These are phyloP conservation scores for Aspergillus calidoustus DNA, from an alignment of 2,329 filamentous ascomycete genomes.

Conservation along the genomic window DNA sequence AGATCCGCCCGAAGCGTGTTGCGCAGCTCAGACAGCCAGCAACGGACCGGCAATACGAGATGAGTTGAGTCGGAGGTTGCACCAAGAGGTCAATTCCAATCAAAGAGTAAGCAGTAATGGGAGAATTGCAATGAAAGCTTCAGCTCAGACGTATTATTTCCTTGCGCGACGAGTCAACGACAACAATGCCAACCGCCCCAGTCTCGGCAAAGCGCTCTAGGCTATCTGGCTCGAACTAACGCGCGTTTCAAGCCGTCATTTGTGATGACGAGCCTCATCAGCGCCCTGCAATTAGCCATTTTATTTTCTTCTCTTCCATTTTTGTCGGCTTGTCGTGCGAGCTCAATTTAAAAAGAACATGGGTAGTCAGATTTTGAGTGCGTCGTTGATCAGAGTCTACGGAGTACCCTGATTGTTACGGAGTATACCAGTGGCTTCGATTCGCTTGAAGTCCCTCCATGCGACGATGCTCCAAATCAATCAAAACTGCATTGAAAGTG, in stretches of 20 bases:
- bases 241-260: constrained; percentile 18
- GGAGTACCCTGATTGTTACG: not conserved
- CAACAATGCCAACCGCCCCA: not conserved
- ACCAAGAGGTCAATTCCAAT: not conserved
- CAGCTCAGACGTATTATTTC: not conserved
- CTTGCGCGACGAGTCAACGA: not conserved
- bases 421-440: not conserved
- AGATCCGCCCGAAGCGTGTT: constrained; percentile 10
- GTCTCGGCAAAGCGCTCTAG: constrained; percentile 12
- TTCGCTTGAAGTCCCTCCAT: not conserved
- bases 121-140: not conserved
- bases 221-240: constrained; percentile 21
- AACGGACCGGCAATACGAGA: constrained; percentile 7
- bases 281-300: not conserved
- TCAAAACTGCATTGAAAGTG: constrained; percentile 46
- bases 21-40: constrained; percentile 1
- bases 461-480: constrained; percentile 9
- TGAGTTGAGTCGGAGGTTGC: not conserved
- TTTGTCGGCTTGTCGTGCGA: not conserved
- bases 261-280: constrained; percentile 17
- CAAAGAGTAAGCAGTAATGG: not conserved
- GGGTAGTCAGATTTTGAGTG: not conserved
- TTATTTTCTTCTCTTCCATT: not conserved
- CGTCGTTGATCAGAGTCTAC: not conserved
- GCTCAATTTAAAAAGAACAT: no score